Evolutionary conservation across 352 stramenopile species (phyloP).

Genomic region (Globisporangium canariense): DNA sequence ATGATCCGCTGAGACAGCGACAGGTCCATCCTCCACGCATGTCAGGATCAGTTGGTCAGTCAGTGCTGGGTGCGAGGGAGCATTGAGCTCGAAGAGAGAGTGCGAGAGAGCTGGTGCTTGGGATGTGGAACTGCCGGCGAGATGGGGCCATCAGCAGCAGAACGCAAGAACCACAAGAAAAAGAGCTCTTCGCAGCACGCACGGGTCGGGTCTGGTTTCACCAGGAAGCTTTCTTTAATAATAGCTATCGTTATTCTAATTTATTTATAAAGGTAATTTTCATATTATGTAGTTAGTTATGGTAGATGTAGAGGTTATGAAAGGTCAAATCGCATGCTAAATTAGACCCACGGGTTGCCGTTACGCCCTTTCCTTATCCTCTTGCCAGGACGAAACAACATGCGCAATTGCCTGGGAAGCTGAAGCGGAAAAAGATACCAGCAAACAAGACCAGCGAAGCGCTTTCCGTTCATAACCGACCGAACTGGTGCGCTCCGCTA

Average conservation of each 20-base stretch:
- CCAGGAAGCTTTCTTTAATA: neutral
- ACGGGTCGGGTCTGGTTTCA: slow-evolving; percentile 5
- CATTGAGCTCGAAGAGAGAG: neutral
- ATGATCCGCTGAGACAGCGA: neutral
- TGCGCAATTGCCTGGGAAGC: neutral
- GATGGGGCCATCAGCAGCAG: slow-evolving; percentile 10
- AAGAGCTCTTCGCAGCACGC: slow-evolving; percentile 1
- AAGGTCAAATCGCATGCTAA: neutral
- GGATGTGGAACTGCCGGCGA: slow-evolving; percentile 1
- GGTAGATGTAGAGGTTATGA: neutral
- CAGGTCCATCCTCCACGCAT: neutral
- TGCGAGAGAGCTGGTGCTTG: slow-evolving; percentile 1
- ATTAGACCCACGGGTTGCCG: too few species aligned
- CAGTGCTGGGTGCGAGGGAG: neutral
- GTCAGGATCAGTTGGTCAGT: slow-evolving; percentile 1
- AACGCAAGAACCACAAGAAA: slow-evolving; percentile 12
- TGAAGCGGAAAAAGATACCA: slow-evolving; percentile 1
- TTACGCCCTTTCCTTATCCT: neutral
- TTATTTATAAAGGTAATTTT: neutral
- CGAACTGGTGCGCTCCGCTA: neutral
- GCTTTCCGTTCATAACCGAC: neutral
- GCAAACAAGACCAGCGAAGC: neutral
- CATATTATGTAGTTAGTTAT: neutral
- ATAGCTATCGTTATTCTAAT: neutral
- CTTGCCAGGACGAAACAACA: neutral